A percentile compares a stretch with the other conserved stretches of the same genome.
phyloP scores from a whole-genome alignment of 495 filamentous ascomycete genomes.

The Trichocladium uniseriatum region DNA sequence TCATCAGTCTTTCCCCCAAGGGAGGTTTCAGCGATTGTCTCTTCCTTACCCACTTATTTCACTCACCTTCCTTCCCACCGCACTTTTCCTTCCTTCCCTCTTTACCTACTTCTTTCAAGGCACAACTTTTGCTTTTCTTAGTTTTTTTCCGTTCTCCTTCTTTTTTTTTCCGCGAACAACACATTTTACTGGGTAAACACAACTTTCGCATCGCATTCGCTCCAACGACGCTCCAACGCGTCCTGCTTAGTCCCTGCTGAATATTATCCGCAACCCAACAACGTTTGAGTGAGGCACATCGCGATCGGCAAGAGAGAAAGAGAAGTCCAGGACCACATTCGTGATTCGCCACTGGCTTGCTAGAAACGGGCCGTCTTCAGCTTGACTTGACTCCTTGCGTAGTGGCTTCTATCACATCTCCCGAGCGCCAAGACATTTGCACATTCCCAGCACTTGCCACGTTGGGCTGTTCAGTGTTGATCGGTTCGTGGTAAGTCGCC shows the following conservation, averaged over 20 bases:
- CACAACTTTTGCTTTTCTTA: not conserved
- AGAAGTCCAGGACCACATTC: not conserved
- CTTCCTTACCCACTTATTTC: slow-evolving; percentile 3
- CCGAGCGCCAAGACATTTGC: slow-evolving; percentile 6
- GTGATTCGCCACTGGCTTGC: not conserved
- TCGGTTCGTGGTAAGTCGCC: slow-evolving; percentile 1
- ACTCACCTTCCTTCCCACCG: slow-evolving; percentile 2
- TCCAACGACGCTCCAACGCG: not conserved
- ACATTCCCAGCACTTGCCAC: slow-evolving; percentile 3
- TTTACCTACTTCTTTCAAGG: no score
- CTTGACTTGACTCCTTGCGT: no score
- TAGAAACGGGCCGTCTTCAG: no score
- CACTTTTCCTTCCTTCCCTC: slow-evolving; percentile 4
- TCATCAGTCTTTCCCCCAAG: slow-evolving; percentile 1
- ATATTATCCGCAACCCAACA: no score
- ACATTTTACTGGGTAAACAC: not conserved
- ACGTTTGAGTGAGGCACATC: not conserved
- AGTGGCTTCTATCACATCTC: no score
- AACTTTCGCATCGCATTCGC: not conserved
- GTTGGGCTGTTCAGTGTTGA: slow-evolving; percentile 2
- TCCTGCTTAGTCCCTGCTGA: no score
- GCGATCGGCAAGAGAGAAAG: no score
- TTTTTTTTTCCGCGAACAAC: not conserved
- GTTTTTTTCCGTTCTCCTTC: not conserved
- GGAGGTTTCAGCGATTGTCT: slow-evolving; percentile 12